Conservation (phyloP, 805 yeast species). For the Yamadazyma paraphyllophila region DNA sequence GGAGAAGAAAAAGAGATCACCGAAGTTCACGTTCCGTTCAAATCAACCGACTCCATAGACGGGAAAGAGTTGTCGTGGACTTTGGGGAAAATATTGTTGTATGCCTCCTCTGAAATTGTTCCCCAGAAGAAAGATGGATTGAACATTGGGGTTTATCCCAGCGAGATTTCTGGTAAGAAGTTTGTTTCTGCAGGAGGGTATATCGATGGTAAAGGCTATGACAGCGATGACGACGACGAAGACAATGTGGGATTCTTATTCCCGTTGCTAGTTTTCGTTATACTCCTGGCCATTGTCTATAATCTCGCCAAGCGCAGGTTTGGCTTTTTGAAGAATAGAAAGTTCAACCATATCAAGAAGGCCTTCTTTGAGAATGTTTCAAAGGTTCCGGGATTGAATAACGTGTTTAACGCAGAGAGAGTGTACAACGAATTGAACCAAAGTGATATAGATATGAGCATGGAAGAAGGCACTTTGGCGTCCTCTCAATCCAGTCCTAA, state of each 20-base stretch:
- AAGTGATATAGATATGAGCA: conserved; percentile 20
- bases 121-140: conserved; percentile 14
- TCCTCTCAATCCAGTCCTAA: conserved; percentile 19
- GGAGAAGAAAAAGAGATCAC: conserved; percentile 24
- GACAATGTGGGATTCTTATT: conserved; percentile 6
- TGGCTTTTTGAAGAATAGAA: conserved; percentile 10
- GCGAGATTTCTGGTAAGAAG: conserved; percentile 31
- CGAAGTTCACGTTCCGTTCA: conserved; percentile 59
- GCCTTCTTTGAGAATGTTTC: conserved; percentile 11
- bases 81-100: conserved; percentile 78
- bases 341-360: conserved; percentile 13
- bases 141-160: conserved; percentile 41
- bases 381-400: conserved; percentile 23
- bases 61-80: conserved; percentile 96
- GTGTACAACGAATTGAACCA: conserved; percentile 16
- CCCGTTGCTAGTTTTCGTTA: conserved; percentile 13
- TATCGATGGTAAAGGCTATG: conserved; percentile 7
- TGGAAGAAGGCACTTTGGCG: conserved; percentile 35
- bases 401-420: conserved; percentile 9
- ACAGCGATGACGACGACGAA: conserved; percentile 20
- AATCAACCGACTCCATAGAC: conserved; percentile 74
- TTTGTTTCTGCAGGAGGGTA: conserved; percentile 33
- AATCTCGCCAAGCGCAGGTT: conserved; percentile 7
- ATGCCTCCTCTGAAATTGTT: conserved; percentile 70
- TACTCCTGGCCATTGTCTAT: conserved; percentile 15